These are phyloP conservation scores for Naematelia aurantialba DNA, from an alignment of 768 basidiomycete genomes.

Conservation along the genomic window DNA sequence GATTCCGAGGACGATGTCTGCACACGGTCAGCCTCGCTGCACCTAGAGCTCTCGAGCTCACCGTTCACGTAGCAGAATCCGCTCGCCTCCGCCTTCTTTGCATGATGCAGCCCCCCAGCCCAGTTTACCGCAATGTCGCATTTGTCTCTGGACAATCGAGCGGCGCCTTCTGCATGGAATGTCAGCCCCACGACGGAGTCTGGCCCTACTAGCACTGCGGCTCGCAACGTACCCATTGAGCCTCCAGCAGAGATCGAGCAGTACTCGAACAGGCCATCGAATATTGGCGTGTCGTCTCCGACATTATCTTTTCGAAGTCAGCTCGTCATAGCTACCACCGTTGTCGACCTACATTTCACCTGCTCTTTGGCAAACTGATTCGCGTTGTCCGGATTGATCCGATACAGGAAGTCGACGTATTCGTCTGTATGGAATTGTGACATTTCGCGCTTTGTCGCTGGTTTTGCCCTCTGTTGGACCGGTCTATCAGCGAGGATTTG, in stretches of 20 bases:
- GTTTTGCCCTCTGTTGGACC: conserved; percentile 78
- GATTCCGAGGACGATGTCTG: conserved; percentile 96
- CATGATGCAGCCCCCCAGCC: conserved; percentile 97
- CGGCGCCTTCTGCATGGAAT: conserved; percentile 76
- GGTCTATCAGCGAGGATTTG: not conserved
- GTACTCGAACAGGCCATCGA: conserved; percentile 97
- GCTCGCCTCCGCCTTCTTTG: conserved; percentile 97
- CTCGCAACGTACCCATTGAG: conserved; percentile 80
- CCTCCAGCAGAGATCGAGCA: conserved; percentile 99
- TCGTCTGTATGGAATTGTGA: conserved; percentile 98
- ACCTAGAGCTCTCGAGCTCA: conserved; percentile 46
- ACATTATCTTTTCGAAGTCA: conserved; percentile 70
- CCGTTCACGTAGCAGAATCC: conserved; percentile 99
- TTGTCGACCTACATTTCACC: conserved; percentile 70
- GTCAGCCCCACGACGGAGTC: not conserved
- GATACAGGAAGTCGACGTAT: conserved; percentile 93
- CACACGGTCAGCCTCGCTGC: conserved; percentile 2
- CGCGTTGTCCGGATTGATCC: conserved; percentile 94
- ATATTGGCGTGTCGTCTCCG: conserved; percentile 97
- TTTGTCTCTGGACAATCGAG: conserved; percentile 88
- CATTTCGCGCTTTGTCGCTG: conserved; percentile 99
- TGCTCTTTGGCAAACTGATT: conserved; percentile 89
- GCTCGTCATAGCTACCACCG: not conserved
- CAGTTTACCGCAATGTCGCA: conserved; percentile 99
- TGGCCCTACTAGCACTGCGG: not conserved